These are phyloP conservation scores for Phaeomoniella chlamydospora DNA, from an alignment of 2,329 filamentous ascomycete genomes.

Conservation along the genomic window DNA sequence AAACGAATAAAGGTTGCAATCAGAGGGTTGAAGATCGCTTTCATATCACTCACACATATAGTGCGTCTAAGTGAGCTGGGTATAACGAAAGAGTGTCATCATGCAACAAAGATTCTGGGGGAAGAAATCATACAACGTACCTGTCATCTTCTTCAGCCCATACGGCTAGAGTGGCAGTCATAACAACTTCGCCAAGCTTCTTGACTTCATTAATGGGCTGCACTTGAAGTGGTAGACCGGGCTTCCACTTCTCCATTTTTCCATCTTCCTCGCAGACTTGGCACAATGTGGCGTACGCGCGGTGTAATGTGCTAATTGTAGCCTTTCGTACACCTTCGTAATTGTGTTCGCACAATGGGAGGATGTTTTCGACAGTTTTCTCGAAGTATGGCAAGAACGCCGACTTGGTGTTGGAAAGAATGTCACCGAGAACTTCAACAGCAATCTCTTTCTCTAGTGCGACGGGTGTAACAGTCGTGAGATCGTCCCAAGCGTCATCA, in stretches of 20 bases:
- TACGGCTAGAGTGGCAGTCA: conserved; percentile 67
- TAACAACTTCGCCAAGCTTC: conserved; percentile 74
- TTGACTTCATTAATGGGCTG: conserved; percentile 65
- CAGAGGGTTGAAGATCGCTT: conserved; percentile 49
- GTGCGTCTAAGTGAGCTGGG: conserved; percentile 99
- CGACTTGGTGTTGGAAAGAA: conserved; percentile 73
- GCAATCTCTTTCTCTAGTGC: conserved; percentile 96
- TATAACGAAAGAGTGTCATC: conserved; percentile 82
- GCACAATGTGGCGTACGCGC: conserved; percentile 83
- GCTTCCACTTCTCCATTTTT: conserved; percentile 68
- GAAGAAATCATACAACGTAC: conserved; percentile 44
- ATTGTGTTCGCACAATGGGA: conserved; percentile 69
- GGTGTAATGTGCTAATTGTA: conserved; percentile 81
- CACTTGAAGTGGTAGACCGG: conserved; percentile 70
- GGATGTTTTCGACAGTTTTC: conserved; percentile 68
- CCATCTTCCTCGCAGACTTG: conserved; percentile 70
- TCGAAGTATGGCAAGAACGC: conserved; percentile 75
- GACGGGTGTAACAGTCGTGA: conserved; percentile 73
- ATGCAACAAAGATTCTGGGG: conserved; percentile 28
- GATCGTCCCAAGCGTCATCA: conserved; percentile 71
- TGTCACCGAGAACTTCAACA: conserved; percentile 83
- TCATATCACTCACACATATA: conserved; percentile 74
- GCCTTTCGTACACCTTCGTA: conserved; percentile 93
- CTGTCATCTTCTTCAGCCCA: conserved; percentile 87
- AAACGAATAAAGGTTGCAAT: no score